Base-by-base conservation (phyloP, 2,329 filamentous ascomycete species). In the Tolypocladium nubicola region DNA sequence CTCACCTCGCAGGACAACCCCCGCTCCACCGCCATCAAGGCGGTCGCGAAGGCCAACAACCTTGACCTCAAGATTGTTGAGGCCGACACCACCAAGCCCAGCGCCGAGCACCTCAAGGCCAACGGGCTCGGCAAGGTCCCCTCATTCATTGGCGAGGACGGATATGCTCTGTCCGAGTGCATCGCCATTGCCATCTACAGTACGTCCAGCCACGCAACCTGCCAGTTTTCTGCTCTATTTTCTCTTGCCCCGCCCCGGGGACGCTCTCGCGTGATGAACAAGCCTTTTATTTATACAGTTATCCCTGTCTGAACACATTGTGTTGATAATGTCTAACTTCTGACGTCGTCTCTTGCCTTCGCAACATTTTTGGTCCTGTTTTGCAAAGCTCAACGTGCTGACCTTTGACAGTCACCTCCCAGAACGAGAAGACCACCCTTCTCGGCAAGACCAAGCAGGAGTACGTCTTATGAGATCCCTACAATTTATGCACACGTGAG, bases 361-460 rank as follows among this genome's bases (percentile, higher is more conserved):
- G 30, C 47, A 14, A 37, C 30, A 52, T 52, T 6, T 35, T 16
- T 37, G 30, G 16, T 21, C 16, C 30, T 35, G 30, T 52, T 37
- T 35, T 52, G 19, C 30, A n/a, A 52, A 35, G 47, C 47, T 37
- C 19, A n/a, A 35, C 16, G 57, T 61, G 64, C 71, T 76, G 67
- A 76, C 68, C 58, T 37, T 64, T 59, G 60, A 61, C 71, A 97
- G 94, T 99, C 74, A 91, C 94, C 70, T 97, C 94, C 68, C 94
- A 99, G 81, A 99, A 99, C 77, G 94, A 97, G 87, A 97, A 97
- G 88, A 99, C 94, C 69, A 95, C 91, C 67, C 91, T 99, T 65
- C 86, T 99, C 69, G 94, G 94, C 73, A 97, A 97, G 88, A 99
- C 92, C 80, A 99, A 99, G 88, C 93, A 99, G 83, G 94, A 99